These are phyloP conservation scores for Geotrichum citri-aurantii DNA, from an alignment of 1,139 yeast genomes.

Conservation along the genomic window DNA sequence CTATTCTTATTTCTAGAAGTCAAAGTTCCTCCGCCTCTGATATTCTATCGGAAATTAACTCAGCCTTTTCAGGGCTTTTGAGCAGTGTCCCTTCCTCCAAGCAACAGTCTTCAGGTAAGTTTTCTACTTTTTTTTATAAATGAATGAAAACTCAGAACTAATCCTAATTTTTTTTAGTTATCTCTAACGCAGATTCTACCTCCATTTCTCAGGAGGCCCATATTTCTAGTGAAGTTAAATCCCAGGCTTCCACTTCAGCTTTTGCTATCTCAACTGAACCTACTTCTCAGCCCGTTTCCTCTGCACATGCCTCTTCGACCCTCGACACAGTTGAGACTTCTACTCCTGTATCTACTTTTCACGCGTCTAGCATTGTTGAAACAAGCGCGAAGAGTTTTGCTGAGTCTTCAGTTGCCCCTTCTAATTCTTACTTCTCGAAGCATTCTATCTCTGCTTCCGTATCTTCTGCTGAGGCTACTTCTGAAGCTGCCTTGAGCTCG, in stretches of 20 bases:
- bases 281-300: neutral
- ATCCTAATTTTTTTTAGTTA: neutral
- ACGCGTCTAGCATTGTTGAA: neutral
- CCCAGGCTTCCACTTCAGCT: conserved; percentile 9
- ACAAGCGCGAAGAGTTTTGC: neutral
- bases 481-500: neutral
- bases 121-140: neutral
- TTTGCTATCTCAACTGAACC: conserved; percentile 24
- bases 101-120: neutral
- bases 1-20: neutral
- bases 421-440: conserved; percentile 2
- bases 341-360: neutral
- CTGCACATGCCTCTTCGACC: conserved; percentile 1
- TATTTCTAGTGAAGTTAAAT: neutral
- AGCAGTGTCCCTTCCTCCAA: conserved; percentile 3
- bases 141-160: neutral
- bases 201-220: neutral
- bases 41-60: conserved; percentile 25
- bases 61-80: conserved; percentile 25
- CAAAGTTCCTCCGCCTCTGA: conserved; percentile 21
- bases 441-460: conserved; percentile 4
- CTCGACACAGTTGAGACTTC: neutral
- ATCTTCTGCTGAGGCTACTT: neutral
- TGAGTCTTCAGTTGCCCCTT: neutral
- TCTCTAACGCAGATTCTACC: neutral